Evolutionary conservation across 345 rosid species (phyloP).

Genomic region (Angophora floribunda): DNA sequence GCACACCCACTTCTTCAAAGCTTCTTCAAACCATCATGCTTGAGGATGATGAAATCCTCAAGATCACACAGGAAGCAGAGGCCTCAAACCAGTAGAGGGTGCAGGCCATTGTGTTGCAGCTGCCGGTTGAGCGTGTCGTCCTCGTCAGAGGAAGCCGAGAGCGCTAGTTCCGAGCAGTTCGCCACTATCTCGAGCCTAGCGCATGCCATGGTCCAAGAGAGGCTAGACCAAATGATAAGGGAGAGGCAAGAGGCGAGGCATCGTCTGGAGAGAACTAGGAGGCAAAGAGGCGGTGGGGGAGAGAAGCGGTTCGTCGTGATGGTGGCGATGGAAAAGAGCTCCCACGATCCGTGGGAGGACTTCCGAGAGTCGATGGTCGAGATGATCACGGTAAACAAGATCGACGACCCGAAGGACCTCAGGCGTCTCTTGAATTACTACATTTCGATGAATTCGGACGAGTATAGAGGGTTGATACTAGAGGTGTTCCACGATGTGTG

Average conservation of each 20-base stretch:
- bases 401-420: constrained; percentile 56
- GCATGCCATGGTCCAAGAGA: constrained; percentile 85
- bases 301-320: constrained; percentile 46
- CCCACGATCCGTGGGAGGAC: constrained; percentile 69
- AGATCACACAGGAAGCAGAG: constrained; percentile 25
- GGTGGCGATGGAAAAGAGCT: constrained; percentile 84
- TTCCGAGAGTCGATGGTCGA: constrained; percentile 75
- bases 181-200: constrained; percentile 63
- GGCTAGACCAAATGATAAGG: constrained; percentile 70
- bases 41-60: neutral
- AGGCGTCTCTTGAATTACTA: constrained; percentile 77
- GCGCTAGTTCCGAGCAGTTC: constrained; percentile 26
- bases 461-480: constrained; percentile 47
- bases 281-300: constrained; percentile 6
- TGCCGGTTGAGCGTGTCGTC: constrained; percentile 72
- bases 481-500: constrained; percentile 82
- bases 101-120: constrained; percentile 59
- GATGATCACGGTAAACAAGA: constrained; percentile 59
- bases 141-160: constrained; percentile 40
- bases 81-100: constrained; percentile 34
- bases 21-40: neutral
- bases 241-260: constrained; percentile 39
- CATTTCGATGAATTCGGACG: constrained; percentile 65
- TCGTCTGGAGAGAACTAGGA: constrained; percentile 11
- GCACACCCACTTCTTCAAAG: neutral